Base-by-base conservation (phyloP, 495 filamentous ascomycete species). In the Penicillium odoratum region DNA sequence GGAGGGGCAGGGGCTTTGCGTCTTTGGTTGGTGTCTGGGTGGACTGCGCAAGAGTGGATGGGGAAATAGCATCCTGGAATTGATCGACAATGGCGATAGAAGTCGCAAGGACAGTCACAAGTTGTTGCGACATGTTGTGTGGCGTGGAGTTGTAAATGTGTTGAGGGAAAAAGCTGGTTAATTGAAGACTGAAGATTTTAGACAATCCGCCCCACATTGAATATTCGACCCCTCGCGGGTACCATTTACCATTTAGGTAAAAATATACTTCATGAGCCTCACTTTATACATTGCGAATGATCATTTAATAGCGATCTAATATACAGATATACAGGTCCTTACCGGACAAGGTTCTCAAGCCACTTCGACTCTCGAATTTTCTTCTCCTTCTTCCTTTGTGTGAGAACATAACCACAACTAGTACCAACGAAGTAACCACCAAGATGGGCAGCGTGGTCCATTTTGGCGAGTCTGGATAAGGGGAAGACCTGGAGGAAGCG, bases 401-500 rank as follows among this genome's bases (percentile, higher is more conserved):
- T 68, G 11, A 68, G 65, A 4, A 60, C 43, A 30, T 63, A 53
- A 5, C 70, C 72, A 60, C 69, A 79, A 3, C 73, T 59, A 6
- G 65, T 61, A 40, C 88, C 89, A 4, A 72, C 67, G 2, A 76
- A 62, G 59, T 86, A 81, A 2, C 91, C 91, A 26, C 83, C 84
- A 30, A 93, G 60, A 77, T 96, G 91, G n/a, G 87, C 86, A 46
- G 77, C 78, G 53, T 92, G 74, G 62, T 96, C 90, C 44, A 89
- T 70, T 25, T 68, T 70, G 26, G 53, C 53, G 3, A 66, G 54
- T 29, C 65, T 69, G 49, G 62, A 70, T 15, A 69, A 36, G 13
- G 64, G 67, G 48, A 57, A 67, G 8, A 63, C 55, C 26, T 38
- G 51, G 40, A 69, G 44, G 52, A 69, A 60, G 31, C 64, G 64